Percentiles rank a stretch among this genome's conserved stretches.
These are phyloP conservation scores for Starmerella stigmatis DNA, from an alignment of 805 yeast species.

Conservation along the genomic window DNA sequence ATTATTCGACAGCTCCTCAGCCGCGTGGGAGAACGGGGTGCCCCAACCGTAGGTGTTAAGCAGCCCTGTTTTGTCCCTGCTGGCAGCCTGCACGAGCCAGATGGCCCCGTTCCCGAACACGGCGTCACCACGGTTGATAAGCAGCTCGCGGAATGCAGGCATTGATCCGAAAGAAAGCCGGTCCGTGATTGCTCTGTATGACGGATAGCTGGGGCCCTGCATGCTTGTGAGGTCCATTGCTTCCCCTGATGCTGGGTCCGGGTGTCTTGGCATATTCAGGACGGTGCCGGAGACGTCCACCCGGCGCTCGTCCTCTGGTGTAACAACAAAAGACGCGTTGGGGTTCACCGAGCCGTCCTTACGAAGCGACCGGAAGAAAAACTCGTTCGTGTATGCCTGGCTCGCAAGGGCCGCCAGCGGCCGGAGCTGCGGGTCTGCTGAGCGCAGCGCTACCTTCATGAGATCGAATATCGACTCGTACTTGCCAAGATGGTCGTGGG, in stretches of 20 bases:
- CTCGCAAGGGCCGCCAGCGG: constrained; percentile 70
- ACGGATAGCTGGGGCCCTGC: constrained; percentile 11
- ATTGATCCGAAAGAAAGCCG: constrained; percentile 60
- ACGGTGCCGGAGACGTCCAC: constrained; percentile 24
- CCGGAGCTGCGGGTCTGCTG: constrained; percentile 20
- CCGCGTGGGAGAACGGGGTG: constrained; percentile 46
- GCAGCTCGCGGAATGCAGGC: constrained; percentile 62
- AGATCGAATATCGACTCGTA: constrained; percentile 12
- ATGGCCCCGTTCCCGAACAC: constrained; percentile 86
- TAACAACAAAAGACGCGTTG: constrained; percentile 21
- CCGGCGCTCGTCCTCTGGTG: constrained; percentile 19
- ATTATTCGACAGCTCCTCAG: constrained; percentile 7
- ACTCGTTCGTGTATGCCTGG: constrained; percentile 77
- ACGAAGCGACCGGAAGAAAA: constrained; percentile 41
- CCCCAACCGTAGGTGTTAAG: constrained; percentile 89
- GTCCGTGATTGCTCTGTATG: constrained; percentile 17
- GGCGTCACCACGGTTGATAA: constrained; percentile 60
- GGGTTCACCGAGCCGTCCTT: constrained; percentile 25
- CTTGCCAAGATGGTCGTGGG: constrained; percentile 12
- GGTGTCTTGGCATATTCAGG: constrained; percentile 21
- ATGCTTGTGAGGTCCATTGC: constrained; percentile 4
- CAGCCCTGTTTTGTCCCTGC: constrained; percentile 40
- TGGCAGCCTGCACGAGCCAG: constrained; percentile 63
- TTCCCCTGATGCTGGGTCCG: background rate
- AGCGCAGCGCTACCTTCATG: constrained; percentile 13